A percentile compares a stretch with the other conserved stretches of the same genome.
Conservation (phyloP, 2,329 filamentous ascomycete species). For the Lomentospora prolificans region DNA sequence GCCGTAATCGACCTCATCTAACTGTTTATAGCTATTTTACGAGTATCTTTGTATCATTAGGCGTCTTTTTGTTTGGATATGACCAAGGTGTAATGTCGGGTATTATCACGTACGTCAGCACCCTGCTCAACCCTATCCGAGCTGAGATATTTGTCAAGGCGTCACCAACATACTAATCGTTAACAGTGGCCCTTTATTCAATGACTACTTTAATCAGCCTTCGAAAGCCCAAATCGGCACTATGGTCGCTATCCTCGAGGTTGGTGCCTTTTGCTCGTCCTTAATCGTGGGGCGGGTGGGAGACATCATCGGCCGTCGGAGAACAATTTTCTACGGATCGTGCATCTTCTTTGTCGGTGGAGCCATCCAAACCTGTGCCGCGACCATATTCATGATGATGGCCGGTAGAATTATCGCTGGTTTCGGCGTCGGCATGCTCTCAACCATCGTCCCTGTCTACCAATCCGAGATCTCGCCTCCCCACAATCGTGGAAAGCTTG, state of each 20-base stretch:
- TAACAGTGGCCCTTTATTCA: slow-evolving; percentile 71
- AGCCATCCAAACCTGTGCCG: slow-evolving; percentile 72
- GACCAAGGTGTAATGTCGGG: slow-evolving; percentile 84
- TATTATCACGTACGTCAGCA: slow-evolving; percentile 51
- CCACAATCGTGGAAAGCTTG: slow-evolving; percentile 89
- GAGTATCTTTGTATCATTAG: slow-evolving; percentile 78
- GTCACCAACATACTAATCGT: neutral
- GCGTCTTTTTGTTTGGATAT: slow-evolving; percentile 83
- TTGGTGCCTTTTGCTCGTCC: slow-evolving; percentile 87
- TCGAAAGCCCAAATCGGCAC: slow-evolving; percentile 82
- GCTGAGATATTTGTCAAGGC: neutral
- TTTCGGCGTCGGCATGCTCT: slow-evolving; percentile 77
- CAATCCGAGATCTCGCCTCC: slow-evolving; percentile 94
- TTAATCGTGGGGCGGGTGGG: slow-evolving; percentile 78
- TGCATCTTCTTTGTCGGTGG: slow-evolving; percentile 80
- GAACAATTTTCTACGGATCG: slow-evolving; percentile 88
- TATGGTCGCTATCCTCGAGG: slow-evolving; percentile 93
- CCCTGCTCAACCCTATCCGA: neutral
- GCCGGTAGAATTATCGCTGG: slow-evolving; percentile 74
- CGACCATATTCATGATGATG: slow-evolving; percentile 83
- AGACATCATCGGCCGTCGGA: slow-evolving; percentile 80
- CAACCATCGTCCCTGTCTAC: slow-evolving; percentile 87
- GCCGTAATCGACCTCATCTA: too few relatives aligned
- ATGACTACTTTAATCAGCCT: slow-evolving; percentile 85
- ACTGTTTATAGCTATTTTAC: slow-evolving; percentile 70